A percentile compares a stretch with the other conserved stretches of the same genome.
Evolutionary conservation across 2,329 filamentous ascomycete genomes (phyloP).

Genomic region (Claviceps africana): DNA sequence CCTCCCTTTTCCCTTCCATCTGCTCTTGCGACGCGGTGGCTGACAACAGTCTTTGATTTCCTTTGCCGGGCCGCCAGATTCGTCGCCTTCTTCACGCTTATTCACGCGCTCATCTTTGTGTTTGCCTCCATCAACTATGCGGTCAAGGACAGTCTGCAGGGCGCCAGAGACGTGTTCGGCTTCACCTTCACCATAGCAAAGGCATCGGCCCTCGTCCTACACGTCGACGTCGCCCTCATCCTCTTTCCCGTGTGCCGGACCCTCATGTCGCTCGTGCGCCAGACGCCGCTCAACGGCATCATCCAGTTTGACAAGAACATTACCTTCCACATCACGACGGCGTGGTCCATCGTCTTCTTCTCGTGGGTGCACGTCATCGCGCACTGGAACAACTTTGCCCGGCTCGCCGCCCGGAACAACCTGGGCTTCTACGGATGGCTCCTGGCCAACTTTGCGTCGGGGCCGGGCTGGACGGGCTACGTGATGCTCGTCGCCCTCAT

Average conservation of each 20-base stretch:
- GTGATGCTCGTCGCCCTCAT: slow-evolving; percentile 69
- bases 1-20: no score
- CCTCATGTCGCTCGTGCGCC: slow-evolving; percentile 65
- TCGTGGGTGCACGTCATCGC: slow-evolving; percentile 77
- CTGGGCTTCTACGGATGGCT: slow-evolving; percentile 68
- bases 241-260: slow-evolving; percentile 74
- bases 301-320: slow-evolving; percentile 86
- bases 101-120: slow-evolving; percentile 63
- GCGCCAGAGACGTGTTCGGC: slow-evolving; percentile 54
- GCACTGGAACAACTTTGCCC: slow-evolving; percentile 77
- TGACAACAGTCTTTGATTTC: no score
- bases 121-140: slow-evolving; percentile 72
- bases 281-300: slow-evolving; percentile 72
- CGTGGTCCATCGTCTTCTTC: slow-evolving; percentile 81
- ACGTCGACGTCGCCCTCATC: slow-evolving; percentile 69
- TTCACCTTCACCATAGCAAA: slow-evolving; percentile 65
- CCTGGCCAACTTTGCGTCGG: slow-evolving; percentile 61
- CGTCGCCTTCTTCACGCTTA: slow-evolving; percentile 58
- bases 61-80: no score
- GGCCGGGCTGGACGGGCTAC: slow-evolving; percentile 76
- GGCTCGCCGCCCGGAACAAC: slow-evolving; percentile 59
- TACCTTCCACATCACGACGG: slow-evolving; percentile 72
- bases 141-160: slow-evolving; percentile 59
- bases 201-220: slow-evolving; percentile 60
- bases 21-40: no score